Conservation (phyloP, 2,329 filamentous ascomycete genomes). For the Acephala macrosclerotiorum region DNA sequence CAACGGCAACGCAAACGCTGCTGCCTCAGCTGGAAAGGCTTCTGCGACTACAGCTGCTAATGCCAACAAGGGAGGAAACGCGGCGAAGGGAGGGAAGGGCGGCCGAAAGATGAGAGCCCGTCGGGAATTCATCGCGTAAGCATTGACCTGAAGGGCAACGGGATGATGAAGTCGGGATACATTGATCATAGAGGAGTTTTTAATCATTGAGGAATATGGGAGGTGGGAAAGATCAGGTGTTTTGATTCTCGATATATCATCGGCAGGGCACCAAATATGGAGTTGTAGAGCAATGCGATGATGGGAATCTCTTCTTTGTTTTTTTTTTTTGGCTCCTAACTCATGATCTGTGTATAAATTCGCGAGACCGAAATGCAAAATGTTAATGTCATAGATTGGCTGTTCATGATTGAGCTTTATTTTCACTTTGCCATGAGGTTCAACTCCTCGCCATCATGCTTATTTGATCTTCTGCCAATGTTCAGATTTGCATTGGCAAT, state of each 20-base stretch:
- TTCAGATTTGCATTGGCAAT: conserved; percentile 1
- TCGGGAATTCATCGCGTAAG: conserved; percentile 36
- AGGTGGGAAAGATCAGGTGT: conserved; percentile 19
- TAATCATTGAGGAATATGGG: conserved; percentile 32
- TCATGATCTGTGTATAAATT: conserved; percentile 2
- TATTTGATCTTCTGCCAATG: not conserved
- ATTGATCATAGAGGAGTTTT: conserved; percentile 25
- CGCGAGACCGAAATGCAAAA: not conserved
- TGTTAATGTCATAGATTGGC: conserved; percentile 24
- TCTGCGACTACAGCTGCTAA: conserved; percentile 14
- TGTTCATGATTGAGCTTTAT: not conserved
- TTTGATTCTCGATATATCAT: conserved; percentile 21
- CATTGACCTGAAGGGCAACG: not conserved
- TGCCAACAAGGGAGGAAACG: conserved; percentile 5
- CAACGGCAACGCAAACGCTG: not conserved
- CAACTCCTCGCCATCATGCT: not conserved
- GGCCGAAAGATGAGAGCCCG: conserved; percentile 21
- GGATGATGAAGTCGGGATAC: conserved; percentile 14
- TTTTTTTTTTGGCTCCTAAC: conserved; percentile 5
- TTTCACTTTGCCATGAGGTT: not conserved
- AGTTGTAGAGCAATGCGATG: conserved; percentile 20
- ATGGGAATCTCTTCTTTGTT: conserved; percentile 23
- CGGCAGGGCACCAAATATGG: conserved; percentile 8
- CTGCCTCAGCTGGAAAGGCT: conserved; percentile 7
- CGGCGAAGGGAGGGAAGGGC: conserved; percentile 4